Base-by-base conservation (phyloP, 768 basidiomycete genomes). In the Auricularia cornea region DNA sequence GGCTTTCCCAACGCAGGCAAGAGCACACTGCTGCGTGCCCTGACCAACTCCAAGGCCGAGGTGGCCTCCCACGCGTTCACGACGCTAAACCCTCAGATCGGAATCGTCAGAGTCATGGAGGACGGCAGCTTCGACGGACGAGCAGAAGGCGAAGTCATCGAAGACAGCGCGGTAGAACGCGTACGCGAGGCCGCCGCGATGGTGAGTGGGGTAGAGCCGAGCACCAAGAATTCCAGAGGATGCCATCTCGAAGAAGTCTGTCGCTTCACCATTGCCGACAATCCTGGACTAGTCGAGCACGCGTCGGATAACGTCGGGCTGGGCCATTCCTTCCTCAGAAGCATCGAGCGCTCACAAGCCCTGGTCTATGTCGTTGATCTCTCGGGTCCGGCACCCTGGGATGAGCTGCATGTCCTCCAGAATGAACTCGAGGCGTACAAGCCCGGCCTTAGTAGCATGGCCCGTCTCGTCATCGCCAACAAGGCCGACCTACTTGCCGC, bases 1-100 rank as follows among this genome's bases (percentile, higher is more conserved):
- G 97, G 97, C 0, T 87, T 97, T 78, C 97, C 97, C 6, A 99
- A 98, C 68, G 93, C 91, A 0, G 96, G 88, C 31, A 91, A 92
- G 77, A 95, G 92, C 74, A 98, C 97, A 0, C 75, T 99, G 2
- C 79, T 98, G 3, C 86, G 92, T 23, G 94, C 94, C 0, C 77
- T 98, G 10, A 97, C 95, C 0, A 80, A 90, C 30, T 89, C 91
- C 12, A 88, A 84, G 71, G 90, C 85, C 4, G 89, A 90, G 69
- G 88, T 98, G 32, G 95, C 94, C 0, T 83, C 85, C 11, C 97
- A 97, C 72, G 89, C 92, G 1, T 98, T 98, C 75, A 98, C 97
- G 23, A 98, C 96, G 1, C 78, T 98, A 40, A 97, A 97, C 66
- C 97, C 96, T 1, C 86, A 97, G 59, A 82, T 98, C 29, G 97